Conservation (phyloP, 208 protist genomes). For the Crithidia acanthocephali region DNA sequence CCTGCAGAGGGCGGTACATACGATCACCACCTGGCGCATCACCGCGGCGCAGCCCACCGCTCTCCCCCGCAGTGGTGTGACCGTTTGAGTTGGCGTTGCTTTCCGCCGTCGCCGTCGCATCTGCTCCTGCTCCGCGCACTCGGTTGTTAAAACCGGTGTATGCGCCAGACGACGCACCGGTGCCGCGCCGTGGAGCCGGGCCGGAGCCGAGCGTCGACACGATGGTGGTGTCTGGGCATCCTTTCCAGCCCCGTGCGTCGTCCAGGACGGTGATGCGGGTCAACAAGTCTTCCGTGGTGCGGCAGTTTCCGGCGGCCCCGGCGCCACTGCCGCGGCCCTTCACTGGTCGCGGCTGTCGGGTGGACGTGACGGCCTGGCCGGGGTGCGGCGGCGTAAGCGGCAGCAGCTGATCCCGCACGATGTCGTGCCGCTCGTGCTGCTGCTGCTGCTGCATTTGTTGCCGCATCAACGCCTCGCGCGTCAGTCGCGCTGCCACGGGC, state of each 20-base stretch:
- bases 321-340: background rate
- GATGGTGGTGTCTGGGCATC: background rate
- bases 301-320: background rate
- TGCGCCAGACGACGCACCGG: background rate
- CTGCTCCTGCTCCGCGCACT: too few relatives aligned
- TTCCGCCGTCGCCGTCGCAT: too few relatives aligned
- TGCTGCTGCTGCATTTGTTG: background rate
- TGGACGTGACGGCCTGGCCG: background rate
- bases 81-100: too few relatives aligned
- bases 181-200: background rate
- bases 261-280: slow-evolving; percentile 10
- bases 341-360: background rate
- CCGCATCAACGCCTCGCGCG: slow-evolving; percentile 2
- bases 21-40: too few relatives aligned
- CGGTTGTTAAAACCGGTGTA: background rate
- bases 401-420: background rate
- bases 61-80: background rate
- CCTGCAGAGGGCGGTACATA: too few relatives aligned
- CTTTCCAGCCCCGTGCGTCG: background rate
- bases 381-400: background rate
- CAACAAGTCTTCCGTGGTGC: slow-evolving; percentile 15
- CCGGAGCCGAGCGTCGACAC: background rate
- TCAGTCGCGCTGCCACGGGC: background rate
- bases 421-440: background rate
- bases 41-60: too few relatives aligned